Evolutionary conservation across 768 basidiomycete genomes (phyloP).

Genomic region (Boletus tomentosulus): DNA sequence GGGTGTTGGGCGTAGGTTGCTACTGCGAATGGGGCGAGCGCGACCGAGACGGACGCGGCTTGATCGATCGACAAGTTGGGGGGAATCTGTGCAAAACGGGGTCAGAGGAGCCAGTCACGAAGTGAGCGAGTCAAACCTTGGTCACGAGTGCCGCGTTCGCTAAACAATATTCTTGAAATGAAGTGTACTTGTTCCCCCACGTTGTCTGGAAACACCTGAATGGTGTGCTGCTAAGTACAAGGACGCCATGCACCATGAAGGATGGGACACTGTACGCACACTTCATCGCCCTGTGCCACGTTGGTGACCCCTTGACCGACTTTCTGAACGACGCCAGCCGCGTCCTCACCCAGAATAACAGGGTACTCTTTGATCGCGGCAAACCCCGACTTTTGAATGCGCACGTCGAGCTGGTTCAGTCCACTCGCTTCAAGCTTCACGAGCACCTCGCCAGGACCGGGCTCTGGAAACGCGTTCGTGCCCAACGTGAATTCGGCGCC

Average conservation of each 20-base stretch:
- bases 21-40: conserved; percentile 30
- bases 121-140: conserved; percentile 9
- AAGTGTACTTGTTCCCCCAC: neutral
- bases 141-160: conserved; percentile 16
- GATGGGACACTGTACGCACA: conserved; percentile 22
- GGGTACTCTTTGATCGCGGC: conserved; percentile 32
- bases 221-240: neutral
- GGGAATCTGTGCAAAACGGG: conserved; percentile 24
- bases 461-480: conserved; percentile 25
- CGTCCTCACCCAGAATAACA: conserved; percentile 33
- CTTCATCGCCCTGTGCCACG: conserved; percentile 32
- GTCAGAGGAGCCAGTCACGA: neutral
- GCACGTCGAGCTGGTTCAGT: conserved; percentile 42
- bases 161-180: conserved; percentile 26
- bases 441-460: conserved; percentile 40
- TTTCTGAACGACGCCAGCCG: conserved; percentile 35
- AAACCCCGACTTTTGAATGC: conserved; percentile 6
- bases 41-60: conserved; percentile 34
- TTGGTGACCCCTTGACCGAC: conserved; percentile 35
- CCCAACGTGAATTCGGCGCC: conserved; percentile 9
- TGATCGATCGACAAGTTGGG: conserved; percentile 32
- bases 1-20: conserved; percentile 30
- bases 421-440: conserved; percentile 39
- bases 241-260: neutral
- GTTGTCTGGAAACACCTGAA: neutral